Evolutionary conservation across 164 flowering plant genomes (phyloP), one percentile per base, ranked within the genome.

Genomic region (Aristolochia contorta): DNA sequence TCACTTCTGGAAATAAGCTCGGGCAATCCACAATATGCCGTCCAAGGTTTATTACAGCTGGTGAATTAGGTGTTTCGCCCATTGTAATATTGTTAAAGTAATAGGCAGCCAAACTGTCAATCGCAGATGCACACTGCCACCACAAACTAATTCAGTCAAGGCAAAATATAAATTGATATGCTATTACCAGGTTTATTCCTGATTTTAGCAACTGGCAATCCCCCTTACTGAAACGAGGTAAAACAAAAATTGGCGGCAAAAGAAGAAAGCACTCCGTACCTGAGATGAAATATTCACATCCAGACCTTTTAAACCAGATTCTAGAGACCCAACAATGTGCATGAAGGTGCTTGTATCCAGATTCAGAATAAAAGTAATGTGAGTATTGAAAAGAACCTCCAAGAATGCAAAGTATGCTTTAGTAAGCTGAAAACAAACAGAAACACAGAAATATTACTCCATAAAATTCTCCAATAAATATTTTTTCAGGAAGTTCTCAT

Each of bases 291-390:
- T 93, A 69, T 62, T 79, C 43, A 85, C 49, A 74, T 93, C 96
- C 47, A 93, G 72, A 54, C 87, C 91, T 76, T 86, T 90, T 33
- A 93, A 82, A 54, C 99, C 99, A 63, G 97, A 88, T 78, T 87
- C 99, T 64, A 93, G 92, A 24, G 99, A 90, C 47, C 92, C 92
- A 74, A 84, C 92, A 22, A 93, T 77, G 72, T 84, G 93, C 84
- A 79, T 79, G 60, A 93, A 93, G 65, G 97, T 88, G 72, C 63
- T 78, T 62, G 89, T 81, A 60, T 86, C 94, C 56, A 90, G 79
- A 69, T 88, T 90, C 73, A 93, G 59, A 54, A 93, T 66, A 63
- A 82, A 80, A 68, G 19, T 61, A 23, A 90, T 83, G 65, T 90
- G 97, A 76, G 84, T 79, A 69, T 66, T 84, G 78, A 86, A 88